Percentiles rank a stretch among this genome's conserved stretches.
These are phyloP conservation scores for Asterella californica DNA, from an alignment of 225 moss, liverwort and hornwort genomes.

Conservation along the genomic window DNA sequence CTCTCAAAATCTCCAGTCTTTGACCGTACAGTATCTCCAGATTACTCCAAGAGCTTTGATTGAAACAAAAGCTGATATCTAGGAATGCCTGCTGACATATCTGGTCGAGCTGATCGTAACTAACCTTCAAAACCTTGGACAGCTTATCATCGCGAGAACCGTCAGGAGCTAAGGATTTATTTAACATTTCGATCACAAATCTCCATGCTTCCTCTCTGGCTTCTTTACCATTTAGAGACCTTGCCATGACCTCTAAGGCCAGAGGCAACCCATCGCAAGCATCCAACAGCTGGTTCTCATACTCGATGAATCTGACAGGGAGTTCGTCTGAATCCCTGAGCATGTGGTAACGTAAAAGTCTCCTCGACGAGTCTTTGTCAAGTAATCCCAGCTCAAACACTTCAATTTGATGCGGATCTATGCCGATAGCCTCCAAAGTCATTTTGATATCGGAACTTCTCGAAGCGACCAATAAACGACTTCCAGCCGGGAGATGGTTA, in stretches of 20 bases:
- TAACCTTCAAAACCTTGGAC: not conserved
- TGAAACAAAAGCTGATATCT: not conserved
- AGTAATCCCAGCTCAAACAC: not conserved
- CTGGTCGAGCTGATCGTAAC: not conserved
- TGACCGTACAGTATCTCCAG: not conserved
- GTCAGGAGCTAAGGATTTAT: not conserved
- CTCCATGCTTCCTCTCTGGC: not conserved
- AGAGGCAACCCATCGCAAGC: constrained; percentile 1
- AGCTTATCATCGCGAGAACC: not conserved
- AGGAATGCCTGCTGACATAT: not conserved
- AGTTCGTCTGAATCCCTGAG: not conserved
- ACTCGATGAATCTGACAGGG: not conserved
- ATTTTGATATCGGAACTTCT: not conserved
- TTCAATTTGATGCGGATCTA: not conserved
- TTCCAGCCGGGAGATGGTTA: not conserved
- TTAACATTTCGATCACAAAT: not conserved
- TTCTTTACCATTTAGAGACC: not conserved
- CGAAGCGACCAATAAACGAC: not conserved
- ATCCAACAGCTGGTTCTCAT: not conserved
- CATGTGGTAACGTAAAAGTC: not conserved
- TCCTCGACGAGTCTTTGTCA: not conserved
- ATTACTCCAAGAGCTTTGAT: not conserved
- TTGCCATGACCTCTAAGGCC: not conserved
- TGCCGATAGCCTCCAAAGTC: not conserved
- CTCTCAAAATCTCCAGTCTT: not conserved